Conservation (phyloP, 2,329 filamentous ascomycete genomes). For the Zymoseptoria passerinii region DNA sequence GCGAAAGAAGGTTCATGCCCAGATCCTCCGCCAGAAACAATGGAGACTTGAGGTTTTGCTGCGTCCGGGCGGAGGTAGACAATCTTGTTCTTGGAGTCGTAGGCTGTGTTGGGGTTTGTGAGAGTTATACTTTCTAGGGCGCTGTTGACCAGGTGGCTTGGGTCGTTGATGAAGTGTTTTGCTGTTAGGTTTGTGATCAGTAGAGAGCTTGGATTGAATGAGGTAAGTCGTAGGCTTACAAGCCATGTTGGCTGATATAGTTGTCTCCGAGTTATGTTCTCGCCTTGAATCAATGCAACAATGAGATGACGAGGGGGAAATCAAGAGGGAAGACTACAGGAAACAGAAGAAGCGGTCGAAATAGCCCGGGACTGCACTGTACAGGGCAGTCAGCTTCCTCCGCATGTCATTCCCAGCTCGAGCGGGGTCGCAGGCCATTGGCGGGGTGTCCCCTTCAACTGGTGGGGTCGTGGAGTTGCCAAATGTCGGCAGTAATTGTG, state of each 20-base stretch:
- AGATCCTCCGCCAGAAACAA: slow-evolving; percentile 81
- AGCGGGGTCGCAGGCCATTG: background rate
- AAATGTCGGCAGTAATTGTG: no score
- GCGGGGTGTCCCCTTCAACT: background rate
- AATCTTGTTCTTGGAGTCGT: slow-evolving; percentile 75
- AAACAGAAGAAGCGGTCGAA: background rate
- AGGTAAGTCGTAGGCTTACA: background rate
- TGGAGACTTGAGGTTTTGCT: slow-evolving; percentile 56
- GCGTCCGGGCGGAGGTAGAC: slow-evolving; percentile 61
- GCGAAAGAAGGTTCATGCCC: slow-evolving; percentile 87
- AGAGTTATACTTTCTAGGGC: slow-evolving; percentile 70
- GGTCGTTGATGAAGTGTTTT: slow-evolving; percentile 87
- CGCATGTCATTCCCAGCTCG: background rate
- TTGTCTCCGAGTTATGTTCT: background rate
- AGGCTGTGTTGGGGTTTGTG: slow-evolving; percentile 74
- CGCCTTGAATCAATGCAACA: background rate
- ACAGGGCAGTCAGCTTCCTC: background rate
- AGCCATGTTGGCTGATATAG: background rate
- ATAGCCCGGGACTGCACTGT: background rate
- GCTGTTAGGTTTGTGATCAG: slow-evolving; percentile 10
- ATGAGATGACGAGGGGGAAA: background rate
- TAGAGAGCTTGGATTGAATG: background rate
- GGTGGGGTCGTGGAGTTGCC: background rate
- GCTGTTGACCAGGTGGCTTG: slow-evolving; percentile 65
- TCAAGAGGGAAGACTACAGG: background rate